Conservation (phyloP, 805 yeast genomes). For the Candida qinlingensis region DNA sequence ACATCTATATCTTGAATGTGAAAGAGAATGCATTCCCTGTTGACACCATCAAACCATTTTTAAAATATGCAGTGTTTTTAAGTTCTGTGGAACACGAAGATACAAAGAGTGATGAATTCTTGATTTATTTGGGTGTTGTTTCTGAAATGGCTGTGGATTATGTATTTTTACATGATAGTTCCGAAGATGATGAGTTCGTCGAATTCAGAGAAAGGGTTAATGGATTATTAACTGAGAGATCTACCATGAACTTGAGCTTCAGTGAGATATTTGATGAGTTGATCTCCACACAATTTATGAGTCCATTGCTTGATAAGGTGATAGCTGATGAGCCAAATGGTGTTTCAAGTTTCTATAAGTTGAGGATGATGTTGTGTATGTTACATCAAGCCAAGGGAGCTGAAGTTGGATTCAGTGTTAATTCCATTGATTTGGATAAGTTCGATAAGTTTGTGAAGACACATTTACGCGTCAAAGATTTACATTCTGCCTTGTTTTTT, state of each 20-base stretch:
- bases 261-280: not conserved
- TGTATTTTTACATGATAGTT: slow-evolving; percentile 25
- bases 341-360: slow-evolving; percentile 27
- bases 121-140: slow-evolving; percentile 28
- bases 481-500: slow-evolving; percentile 15
- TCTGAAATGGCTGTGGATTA: slow-evolving; percentile 35
- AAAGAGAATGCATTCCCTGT: slow-evolving; percentile 13
- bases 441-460: slow-evolving; percentile 30
- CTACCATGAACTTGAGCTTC: not conserved
- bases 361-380: slow-evolving; percentile 29
- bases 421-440: not conserved
- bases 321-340: not conserved
- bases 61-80: slow-evolving; percentile 26
- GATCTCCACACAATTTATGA: not conserved
- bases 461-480: slow-evolving; percentile 30
- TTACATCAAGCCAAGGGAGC: slow-evolving; percentile 28
- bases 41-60: slow-evolving; percentile 11
- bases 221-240: not conserved
- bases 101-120: slow-evolving; percentile 2
- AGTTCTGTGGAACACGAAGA: slow-evolving; percentile 17
- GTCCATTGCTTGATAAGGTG: slow-evolving; percentile 3
- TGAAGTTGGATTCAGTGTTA: not conserved
- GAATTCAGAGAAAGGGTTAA: not conserved
- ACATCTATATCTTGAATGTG: slow-evolving; percentile 27
- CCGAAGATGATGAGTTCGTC: not conserved